phyloP scores from a whole-genome alignment of 192 early-diverging fungal genomes.

The Glomus cerebriforme region DNA sequence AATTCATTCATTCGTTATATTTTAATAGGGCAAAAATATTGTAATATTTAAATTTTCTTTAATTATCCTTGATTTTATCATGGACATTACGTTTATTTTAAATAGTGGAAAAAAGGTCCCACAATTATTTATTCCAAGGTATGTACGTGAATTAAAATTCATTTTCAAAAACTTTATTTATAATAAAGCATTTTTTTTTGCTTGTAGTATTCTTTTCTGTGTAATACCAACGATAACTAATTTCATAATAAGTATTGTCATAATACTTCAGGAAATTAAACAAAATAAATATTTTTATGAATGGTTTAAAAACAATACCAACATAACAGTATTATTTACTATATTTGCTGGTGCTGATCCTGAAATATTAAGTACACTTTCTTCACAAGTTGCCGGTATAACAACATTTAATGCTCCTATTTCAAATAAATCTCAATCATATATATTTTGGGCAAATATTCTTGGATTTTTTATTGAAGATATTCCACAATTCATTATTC shows the following conservation, averaged over 20 bases:
- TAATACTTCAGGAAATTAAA: neutral
- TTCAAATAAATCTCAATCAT: too few relatives aligned
- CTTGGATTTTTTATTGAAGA: slow-evolving; percentile 3
- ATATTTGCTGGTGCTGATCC: too few relatives aligned
- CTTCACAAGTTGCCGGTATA: too few relatives aligned
- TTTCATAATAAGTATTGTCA: neutral
- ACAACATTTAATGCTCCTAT: neutral
- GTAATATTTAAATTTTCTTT: neutral
- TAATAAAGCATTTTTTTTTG: neutral
- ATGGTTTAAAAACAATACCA: neutral
- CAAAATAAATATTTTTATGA: neutral
- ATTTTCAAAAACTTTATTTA: too few relatives aligned
- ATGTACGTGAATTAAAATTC: too few relatives aligned
- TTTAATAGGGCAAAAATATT: neutral
- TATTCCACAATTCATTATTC: slow-evolving; percentile 8
- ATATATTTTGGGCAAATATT: neutral
- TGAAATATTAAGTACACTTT: neutral
- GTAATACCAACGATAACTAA: neutral
- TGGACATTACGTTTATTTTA: neutral
- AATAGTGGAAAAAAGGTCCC: neutral
- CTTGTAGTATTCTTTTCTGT: neutral
- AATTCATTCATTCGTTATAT: neutral
- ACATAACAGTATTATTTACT: too few relatives aligned
- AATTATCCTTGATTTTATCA: neutral
- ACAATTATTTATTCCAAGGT: slow-evolving; percentile 6